A percentile compares a stretch with the other conserved stretches of the same genome.
These are phyloP conservation scores for Raphanus sativus DNA, from an alignment of 345 rosid genomes.

Conservation along the genomic window DNA sequence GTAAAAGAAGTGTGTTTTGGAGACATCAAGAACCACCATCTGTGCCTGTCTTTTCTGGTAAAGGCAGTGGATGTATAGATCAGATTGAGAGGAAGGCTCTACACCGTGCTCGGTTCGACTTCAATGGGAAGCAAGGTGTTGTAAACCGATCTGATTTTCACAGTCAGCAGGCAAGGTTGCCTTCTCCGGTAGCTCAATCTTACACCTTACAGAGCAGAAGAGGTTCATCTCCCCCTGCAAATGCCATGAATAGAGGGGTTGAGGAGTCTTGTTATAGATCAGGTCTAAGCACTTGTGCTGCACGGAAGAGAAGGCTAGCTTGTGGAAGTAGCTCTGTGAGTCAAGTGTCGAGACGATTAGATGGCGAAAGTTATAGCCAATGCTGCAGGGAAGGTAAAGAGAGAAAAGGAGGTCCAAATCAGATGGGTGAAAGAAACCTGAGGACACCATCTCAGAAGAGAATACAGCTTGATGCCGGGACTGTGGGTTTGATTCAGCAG, in stretches of 20 bases:
- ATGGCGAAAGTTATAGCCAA: constrained; percentile 36
- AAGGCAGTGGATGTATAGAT: constrained; percentile 3
- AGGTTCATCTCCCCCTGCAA: constrained; percentile 43
- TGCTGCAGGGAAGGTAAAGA: constrained; percentile 33
- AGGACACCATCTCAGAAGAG: constrained; percentile 20
- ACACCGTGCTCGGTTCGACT: constrained; percentile 30
- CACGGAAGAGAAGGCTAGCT: constrained; percentile 56
- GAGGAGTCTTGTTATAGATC: constrained; percentile 46
- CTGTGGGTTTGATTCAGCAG: constrained; percentile 67
- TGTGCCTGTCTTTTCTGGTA: background rate
- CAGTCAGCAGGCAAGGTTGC: constrained; percentile 1
- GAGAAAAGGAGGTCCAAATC: constrained; percentile 30
- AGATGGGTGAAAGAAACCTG: constrained; percentile 36
- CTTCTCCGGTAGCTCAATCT: constrained; percentile 40
- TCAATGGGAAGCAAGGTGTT: background rate
- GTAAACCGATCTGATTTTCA: too few relatives aligned
- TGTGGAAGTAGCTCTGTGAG: constrained; percentile 41
- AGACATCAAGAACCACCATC: constrained; percentile 42
- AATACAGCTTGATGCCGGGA: constrained; percentile 43
- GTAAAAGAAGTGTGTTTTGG: constrained; percentile 41
- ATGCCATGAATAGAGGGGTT: constrained; percentile 53
- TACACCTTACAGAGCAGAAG: constrained; percentile 46
- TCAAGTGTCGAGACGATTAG: constrained; percentile 39
- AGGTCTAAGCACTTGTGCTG: constrained; percentile 44
- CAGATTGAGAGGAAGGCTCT: constrained; percentile 38